phyloP scores from a whole-genome alignment of 2,329 filamentous ascomycete species.

The Biscogniauxia sp. region DNA sequence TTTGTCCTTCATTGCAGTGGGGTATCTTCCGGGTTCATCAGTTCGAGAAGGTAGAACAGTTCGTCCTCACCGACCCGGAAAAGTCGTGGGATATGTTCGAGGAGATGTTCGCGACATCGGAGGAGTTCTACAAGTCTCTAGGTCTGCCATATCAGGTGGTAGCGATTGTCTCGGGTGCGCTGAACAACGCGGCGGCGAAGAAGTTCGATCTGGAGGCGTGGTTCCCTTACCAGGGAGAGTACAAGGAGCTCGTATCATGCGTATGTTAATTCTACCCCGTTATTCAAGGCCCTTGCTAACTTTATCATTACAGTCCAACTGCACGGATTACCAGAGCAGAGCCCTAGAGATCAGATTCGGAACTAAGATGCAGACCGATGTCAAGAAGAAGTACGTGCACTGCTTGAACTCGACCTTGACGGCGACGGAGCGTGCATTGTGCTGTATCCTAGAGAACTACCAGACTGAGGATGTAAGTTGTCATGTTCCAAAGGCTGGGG shows the following conservation, averaged over 20 bases:
- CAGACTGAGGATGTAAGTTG: constrained; percentile 75
- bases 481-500: not conserved
- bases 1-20: constrained; percentile 51
- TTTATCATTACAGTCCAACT: constrained; percentile 63
- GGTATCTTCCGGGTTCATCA: constrained; percentile 97
- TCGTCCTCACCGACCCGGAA: constrained; percentile 68
- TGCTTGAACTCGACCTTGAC: constrained; percentile 86
- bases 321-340: constrained; percentile 94
- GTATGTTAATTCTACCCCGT: not conserved
- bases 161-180: constrained; percentile 89
- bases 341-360: constrained; percentile 92
- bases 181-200: constrained; percentile 87
- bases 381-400: constrained; percentile 91
- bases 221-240: constrained; percentile 95
- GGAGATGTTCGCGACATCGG: constrained; percentile 83
- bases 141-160: constrained; percentile 89
- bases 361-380: constrained; percentile 78
- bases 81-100: constrained; percentile 93
- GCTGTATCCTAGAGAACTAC: constrained; percentile 95
- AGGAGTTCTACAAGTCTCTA: constrained; percentile 93
- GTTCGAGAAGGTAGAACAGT: constrained; percentile 77
- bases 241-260: constrained; percentile 96
- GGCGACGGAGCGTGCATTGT: constrained; percentile 87
- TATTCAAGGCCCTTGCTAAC: constrained; percentile 10
- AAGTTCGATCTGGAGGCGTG: constrained; percentile 96